These are phyloP conservation scores for Pythium rhizo-oryzae DNA, from an alignment of 352 stramenopile genomes.

Conservation along the genomic window DNA sequence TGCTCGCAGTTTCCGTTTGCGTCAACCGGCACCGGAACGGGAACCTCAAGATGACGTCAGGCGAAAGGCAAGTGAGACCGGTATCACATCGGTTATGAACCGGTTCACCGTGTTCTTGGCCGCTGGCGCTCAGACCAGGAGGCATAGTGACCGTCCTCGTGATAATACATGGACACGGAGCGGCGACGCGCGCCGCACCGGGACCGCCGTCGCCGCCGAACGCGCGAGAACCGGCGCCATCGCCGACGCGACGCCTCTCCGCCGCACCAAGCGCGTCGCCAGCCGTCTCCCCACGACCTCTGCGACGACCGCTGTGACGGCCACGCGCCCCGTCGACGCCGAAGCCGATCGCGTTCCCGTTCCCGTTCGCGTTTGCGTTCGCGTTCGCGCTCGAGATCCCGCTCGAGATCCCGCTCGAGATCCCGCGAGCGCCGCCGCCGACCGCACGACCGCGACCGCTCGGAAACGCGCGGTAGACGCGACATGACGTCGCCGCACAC, in stretches of 20 bases:
- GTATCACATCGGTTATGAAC: not conserved
- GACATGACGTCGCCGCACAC: not conserved
- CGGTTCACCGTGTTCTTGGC: not conserved
- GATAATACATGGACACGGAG: slow-evolving; percentile 5
- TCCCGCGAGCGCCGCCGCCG: not conserved
- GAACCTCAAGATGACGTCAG: not conserved
- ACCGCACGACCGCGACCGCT: not conserved
- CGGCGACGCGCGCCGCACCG: slow-evolving; percentile 6
- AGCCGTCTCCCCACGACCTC: not conserved
- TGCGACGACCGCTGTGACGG: not conserved
- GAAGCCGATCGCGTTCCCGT: not conserved
- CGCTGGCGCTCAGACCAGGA: too few relatives aligned
- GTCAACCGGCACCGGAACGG: not conserved
- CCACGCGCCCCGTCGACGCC: not conserved
- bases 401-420: slow-evolving; percentile 8
- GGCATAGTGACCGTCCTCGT: not conserved
- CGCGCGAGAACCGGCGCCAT: slow-evolving; percentile 11
- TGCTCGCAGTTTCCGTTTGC: not conserved
- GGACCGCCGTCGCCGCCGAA: slow-evolving; percentile 23
- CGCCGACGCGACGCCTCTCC: not conserved
- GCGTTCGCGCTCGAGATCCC: slow-evolving; percentile 4
- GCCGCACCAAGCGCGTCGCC: not conserved
- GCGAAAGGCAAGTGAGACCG: not conserved
- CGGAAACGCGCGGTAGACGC: not conserved
- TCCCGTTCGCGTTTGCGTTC: slow-evolving; percentile 12